phyloP scores from a whole-genome alignment of 2,329 filamentous ascomycete genomes.

The Fusarium pseudoanthophilum region DNA sequence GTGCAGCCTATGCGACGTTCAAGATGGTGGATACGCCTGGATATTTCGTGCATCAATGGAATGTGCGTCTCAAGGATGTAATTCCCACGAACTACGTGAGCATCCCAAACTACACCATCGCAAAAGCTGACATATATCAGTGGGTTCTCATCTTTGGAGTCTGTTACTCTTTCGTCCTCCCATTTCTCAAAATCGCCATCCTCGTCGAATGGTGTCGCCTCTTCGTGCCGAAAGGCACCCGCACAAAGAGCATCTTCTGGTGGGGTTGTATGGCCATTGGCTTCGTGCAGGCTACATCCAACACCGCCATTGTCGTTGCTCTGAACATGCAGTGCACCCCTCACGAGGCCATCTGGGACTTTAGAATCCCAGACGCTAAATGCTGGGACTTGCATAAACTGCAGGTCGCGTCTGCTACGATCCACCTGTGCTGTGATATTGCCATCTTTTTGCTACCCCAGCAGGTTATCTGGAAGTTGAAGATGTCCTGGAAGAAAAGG shows the following conservation, averaged over 20 bases:
- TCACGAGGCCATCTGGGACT: constrained; percentile 8
- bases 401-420: not conserved
- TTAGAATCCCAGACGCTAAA: not conserved
- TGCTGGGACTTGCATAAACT: constrained; percentile 5
- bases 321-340: constrained; percentile 16
- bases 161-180: constrained; percentile 51
- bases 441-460: constrained; percentile 48
- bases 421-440: constrained; percentile 34
- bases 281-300: constrained; percentile 43
- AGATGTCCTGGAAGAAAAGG: constrained; percentile 47
- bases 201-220: constrained; percentile 56
- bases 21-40: constrained; percentile 45
- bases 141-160: constrained; percentile 49
- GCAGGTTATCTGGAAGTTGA: constrained; percentile 45
- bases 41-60: constrained; percentile 52
- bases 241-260: constrained; percentile 47
- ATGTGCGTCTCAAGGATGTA: constrained; percentile 45
- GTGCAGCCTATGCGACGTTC: constrained; percentile 37
- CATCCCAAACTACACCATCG: rapidly evolving
- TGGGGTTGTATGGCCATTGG: constrained; percentile 48
- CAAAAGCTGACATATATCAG: constrained; percentile 20
- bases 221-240: constrained; percentile 44
- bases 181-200: constrained; percentile 54
- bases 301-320: not conserved
- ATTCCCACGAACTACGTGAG: constrained; percentile 34